Conservation (phyloP, 2,329 filamentous ascomycete genomes). For the Epicoccum nigrum region DNA sequence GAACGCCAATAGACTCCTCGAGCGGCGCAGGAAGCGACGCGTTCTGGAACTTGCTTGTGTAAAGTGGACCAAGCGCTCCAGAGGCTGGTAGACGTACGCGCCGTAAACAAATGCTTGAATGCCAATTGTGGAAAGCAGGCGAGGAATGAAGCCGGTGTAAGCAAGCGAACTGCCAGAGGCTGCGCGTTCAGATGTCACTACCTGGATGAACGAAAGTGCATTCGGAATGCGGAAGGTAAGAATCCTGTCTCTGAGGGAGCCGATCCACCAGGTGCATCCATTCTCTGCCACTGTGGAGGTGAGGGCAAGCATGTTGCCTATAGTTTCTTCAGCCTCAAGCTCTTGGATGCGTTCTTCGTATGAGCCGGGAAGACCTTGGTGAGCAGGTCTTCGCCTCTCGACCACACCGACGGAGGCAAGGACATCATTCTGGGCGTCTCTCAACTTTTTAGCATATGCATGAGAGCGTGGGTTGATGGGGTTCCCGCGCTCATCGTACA, state of each 20-base stretch:
- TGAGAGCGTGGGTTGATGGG: slow-evolving; percentile 52
- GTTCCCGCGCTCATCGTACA: slow-evolving; percentile 54
- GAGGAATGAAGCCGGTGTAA: slow-evolving; percentile 37
- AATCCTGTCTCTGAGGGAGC: slow-evolving; percentile 37
- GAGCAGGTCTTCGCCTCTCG: slow-evolving; percentile 44
- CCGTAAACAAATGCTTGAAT: slow-evolving; percentile 29
- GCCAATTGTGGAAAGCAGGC: slow-evolving; percentile 27
- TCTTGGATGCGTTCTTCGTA: slow-evolving; percentile 36
- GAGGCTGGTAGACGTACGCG: slow-evolving; percentile 31
- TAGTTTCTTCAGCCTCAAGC: slow-evolving; percentile 40
- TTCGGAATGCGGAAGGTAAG: slow-evolving; percentile 37
- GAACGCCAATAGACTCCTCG: slow-evolving; percentile 25
- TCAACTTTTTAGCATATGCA: slow-evolving; percentile 48
- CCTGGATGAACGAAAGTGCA: slow-evolving; percentile 31
- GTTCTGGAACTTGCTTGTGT: slow-evolving; percentile 28
- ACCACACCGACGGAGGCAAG: slow-evolving; percentile 56
- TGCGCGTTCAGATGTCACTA: slow-evolving; percentile 32
- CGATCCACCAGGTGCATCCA: slow-evolving; percentile 46
- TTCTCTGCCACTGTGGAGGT: slow-evolving; percentile 34
- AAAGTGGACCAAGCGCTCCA: slow-evolving; percentile 35
- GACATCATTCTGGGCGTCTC: slow-evolving; percentile 56
- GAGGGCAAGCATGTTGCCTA: slow-evolving; percentile 35
- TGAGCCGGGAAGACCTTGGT: slow-evolving; percentile 34
- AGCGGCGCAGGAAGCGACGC: slow-evolving; percentile 30
- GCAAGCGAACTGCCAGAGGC: slow-evolving; percentile 30